Conservation (phyloP, 1,139 yeast species). For the Suhomyces coccinellae region DNA sequence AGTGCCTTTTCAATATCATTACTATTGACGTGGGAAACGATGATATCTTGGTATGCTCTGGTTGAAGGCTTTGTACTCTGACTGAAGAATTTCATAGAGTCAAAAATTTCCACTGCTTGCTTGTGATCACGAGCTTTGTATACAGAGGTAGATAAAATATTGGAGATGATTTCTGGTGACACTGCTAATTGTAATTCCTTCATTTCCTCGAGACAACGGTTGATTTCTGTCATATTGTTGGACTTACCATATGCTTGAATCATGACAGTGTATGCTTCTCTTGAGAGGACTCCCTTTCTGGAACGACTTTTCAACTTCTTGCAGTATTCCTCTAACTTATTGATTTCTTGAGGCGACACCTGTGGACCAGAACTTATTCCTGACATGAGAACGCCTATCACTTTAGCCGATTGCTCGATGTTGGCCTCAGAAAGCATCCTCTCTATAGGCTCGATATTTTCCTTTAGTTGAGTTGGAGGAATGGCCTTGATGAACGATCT, state of each 20-base stretch:
- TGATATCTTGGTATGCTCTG: slow-evolving; percentile 67
- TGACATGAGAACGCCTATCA: slow-evolving; percentile 48
- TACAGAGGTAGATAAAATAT: slow-evolving; percentile 66
- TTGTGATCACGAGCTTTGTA: slow-evolving; percentile 51
- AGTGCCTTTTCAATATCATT: slow-evolving; percentile 70
- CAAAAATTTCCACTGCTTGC: slow-evolving; percentile 74
- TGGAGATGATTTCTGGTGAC: slow-evolving; percentile 57
- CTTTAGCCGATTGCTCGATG: slow-evolving; percentile 30
- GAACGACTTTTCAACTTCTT: slow-evolving; percentile 16
- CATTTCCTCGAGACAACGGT: slow-evolving; percentile 50
- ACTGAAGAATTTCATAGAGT: slow-evolving; percentile 81
- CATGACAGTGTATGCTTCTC: slow-evolving; percentile 35
- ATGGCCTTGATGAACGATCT: slow-evolving; percentile 43
- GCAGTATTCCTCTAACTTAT: slow-evolving; percentile 27
- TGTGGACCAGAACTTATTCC: slow-evolving; percentile 33
- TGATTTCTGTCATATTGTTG: slow-evolving; percentile 31
- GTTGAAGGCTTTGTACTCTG: slow-evolving; percentile 63
- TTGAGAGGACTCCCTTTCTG: slow-evolving; percentile 22
- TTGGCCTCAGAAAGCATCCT: slow-evolving; percentile 36
- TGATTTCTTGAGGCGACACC: slow-evolving; percentile 25
- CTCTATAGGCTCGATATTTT: slow-evolving; percentile 36
- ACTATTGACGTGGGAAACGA: slow-evolving; percentile 62
- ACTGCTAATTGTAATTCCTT: slow-evolving; percentile 51
- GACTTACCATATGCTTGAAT: slow-evolving; percentile 44
- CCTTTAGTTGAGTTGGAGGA: slow-evolving; percentile 38